A percentile compares a stretch with the other conserved stretches of the same genome.
Conservation (phyloP, 1,284 basidiomycete genomes). For the Apiotrichum mycotoxinovorans region DNA sequence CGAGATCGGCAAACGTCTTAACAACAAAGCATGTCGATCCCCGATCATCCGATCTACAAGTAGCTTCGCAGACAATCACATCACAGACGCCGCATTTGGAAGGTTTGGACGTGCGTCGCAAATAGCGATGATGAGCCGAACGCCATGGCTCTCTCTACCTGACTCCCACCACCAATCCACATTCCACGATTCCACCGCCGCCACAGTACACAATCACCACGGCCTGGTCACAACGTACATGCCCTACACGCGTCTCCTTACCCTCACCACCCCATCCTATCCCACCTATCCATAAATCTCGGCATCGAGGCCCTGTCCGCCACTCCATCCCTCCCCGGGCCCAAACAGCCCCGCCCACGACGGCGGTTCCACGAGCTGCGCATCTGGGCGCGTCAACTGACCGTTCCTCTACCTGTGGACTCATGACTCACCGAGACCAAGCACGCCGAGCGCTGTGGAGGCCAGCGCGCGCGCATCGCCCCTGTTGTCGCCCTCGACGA, state of each 20-base stretch:
- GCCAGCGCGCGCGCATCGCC: constrained; percentile 65
- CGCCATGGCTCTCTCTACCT: no score
- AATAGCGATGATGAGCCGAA: no score
- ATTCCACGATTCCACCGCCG: no score
- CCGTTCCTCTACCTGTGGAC: no score
- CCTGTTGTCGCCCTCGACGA: constrained; percentile 72
- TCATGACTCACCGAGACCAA: constrained; percentile 48
- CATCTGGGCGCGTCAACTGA: constrained; percentile 7
- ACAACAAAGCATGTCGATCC: no score
- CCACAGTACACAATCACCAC: neutral
- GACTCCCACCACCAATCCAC: no score
- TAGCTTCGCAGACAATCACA: no score
- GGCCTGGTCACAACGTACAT: neutral
- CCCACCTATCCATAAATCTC: constrained; percentile 49
- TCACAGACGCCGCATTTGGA: no score
- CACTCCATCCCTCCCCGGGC: constrained; percentile 42
- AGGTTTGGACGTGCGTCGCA: no score
- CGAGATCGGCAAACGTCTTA: no score
- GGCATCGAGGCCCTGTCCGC: constrained; percentile 37
- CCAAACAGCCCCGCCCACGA: constrained; percentile 48
- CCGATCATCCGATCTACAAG: no score
- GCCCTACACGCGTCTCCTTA: neutral
- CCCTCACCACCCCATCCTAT: no score
- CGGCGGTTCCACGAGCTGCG: constrained; percentile 30
- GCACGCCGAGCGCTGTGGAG: constrained; percentile 54